phyloP scores from a whole-genome alignment of 1,284 basidiomycete genomes.

The Ganoderma resinaceum region DNA sequence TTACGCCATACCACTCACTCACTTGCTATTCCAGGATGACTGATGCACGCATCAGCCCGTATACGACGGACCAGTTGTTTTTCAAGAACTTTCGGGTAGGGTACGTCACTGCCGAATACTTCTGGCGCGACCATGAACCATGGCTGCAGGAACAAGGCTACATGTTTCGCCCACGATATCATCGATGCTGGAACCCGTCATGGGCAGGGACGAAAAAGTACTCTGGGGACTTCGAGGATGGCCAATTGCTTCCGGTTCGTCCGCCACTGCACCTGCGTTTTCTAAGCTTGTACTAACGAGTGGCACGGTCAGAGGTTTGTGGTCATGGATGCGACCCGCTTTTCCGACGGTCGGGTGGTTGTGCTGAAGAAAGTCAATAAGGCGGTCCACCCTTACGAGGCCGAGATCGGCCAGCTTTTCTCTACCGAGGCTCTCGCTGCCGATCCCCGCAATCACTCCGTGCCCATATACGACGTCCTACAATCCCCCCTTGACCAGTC shows the following conservation, averaged over 20 bases:
- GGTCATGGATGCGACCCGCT: conserved; percentile 23
- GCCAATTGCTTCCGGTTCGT: neutral
- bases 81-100: neutral
- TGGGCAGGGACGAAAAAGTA: conserved; percentile 13
- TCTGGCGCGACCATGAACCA: conserved; percentile 19
- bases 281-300: neutral
- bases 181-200: conserved; percentile 24
- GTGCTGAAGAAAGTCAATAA: conserved; percentile 11
- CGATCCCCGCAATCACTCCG: conserved; percentile 38
- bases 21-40: too few species aligned
- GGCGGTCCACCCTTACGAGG: conserved; percentile 13
- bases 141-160: conserved; percentile 30
- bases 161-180: conserved; percentile 27
- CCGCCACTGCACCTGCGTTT: neutral
- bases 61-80: neutral
- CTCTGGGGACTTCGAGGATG: conserved; percentile 19
- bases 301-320: neutral
- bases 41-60: neutral
- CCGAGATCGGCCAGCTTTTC: conserved; percentile 22
- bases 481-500: conserved; percentile 25
- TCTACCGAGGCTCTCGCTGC: conserved; percentile 15
- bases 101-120: neutral
- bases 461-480: conserved; percentile 36
- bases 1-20: too few species aligned
- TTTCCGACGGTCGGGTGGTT: conserved; percentile 19